Evolutionary conservation across 352 stramenopile genomes (phyloP), one percentile per base, ranked within the genome.

Genomic region (Pythium pyrilobum): DNA sequence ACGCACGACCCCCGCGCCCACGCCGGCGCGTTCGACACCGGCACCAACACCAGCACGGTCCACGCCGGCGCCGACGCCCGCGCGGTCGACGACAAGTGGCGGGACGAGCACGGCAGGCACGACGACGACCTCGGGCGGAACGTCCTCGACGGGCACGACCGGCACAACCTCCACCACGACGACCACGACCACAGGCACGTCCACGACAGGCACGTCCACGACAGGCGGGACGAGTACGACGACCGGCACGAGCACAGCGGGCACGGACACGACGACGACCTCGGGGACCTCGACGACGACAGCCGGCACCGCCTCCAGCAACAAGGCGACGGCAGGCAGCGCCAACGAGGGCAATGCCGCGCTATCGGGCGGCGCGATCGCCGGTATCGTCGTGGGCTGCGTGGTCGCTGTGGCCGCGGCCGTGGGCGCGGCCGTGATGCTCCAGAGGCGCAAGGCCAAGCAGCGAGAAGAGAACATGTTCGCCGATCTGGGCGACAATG

Each of bases 381-480:
- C 36, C 0, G 58, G 64, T 11, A 62, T 76, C 37, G 59, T 67
- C 8, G 47, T 57, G 31, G 70, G 72, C 37, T 68, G 52, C 42
- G 47, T 42, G 1, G 62, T 33, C 11, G 65, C 48, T 10, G 47
- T 71, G 2, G 48, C 53, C 2, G 45, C 67, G 12, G 65, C 47
- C 1, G 52, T 67, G 6, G 46, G 27, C 31, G 34, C 46, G 2
- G 43, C 61, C 20, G 39, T 74, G 13, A 56, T 69, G 36, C 52
- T 62, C 47, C 67, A 67, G 4, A 69, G 69, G 59, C 57, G 52
- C 36, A 59, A 63, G 39, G 53, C 54, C 25, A 59, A 62, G 47
- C 62, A 57, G 29, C 59, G 61, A 32, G 70, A 79, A 27, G 67
- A 69, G 38, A 58, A 57, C 23, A 67, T 73, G 50, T 80, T 77